Evolutionary conservation across 129 eudicot species (phyloP).

Genomic region (Gnaphalium uliginosum): DNA sequence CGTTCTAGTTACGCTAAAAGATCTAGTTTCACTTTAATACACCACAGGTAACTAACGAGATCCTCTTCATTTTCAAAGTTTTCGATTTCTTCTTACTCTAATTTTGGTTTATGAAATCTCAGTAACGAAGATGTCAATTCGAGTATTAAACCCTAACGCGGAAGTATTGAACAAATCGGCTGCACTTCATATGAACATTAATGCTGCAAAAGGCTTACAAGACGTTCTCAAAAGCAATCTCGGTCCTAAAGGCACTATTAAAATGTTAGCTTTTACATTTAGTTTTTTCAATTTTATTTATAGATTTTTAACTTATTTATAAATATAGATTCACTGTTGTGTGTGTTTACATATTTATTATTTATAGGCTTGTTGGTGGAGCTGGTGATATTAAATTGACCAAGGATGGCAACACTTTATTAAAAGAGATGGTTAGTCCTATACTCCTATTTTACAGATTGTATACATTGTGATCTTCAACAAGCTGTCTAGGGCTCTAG

Average conservation of each 20-base stretch:
- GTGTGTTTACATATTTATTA: not conserved
- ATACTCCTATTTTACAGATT: not conserved
- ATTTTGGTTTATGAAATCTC: not conserved
- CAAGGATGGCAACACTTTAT: conserved; percentile 89
- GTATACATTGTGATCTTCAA: not conserved
- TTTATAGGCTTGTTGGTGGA: conserved; percentile 95
- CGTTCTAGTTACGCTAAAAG: not conserved
- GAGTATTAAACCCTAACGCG: conserved; percentile 85
- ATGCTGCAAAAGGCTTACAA: conserved; percentile 90
- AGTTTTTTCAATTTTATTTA: not conserved
- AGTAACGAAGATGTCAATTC: conserved; percentile 61
- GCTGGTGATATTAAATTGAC: conserved; percentile 94
- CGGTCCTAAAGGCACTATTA: conserved; percentile 96
- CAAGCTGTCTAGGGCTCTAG: not conserved
- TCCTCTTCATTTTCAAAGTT: not conserved
- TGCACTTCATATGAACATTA: conserved; percentile 93
- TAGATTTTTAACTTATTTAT: not conserved
- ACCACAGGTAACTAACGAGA: conserved; percentile 3
- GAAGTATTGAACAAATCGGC: conserved; percentile 94
- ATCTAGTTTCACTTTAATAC: not conserved
- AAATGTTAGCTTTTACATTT: conserved; percentile 45
- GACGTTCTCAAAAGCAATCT: conserved; percentile 92
- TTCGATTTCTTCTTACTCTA: not conserved
- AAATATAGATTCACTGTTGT: not conserved
- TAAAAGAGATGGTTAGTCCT: conserved; percentile 84